These are phyloP conservation scores for Hysterangium stoloniferum DNA, from an alignment of 768 basidiomycete species.

Conservation along the genomic window DNA sequence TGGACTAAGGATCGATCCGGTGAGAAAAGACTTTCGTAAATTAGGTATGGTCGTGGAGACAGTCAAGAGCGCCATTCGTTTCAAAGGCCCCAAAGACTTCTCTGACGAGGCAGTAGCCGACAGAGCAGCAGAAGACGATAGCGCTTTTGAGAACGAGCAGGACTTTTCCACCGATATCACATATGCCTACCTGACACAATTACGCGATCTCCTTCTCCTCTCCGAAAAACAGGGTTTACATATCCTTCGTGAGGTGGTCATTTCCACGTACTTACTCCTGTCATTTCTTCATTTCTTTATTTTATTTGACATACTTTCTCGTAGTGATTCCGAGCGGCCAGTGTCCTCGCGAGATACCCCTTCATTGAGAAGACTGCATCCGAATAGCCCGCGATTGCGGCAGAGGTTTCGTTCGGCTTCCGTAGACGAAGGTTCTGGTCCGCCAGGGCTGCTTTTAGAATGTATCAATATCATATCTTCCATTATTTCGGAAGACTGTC, in stretches of 20 bases:
- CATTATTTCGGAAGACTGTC: constrained; percentile 63
- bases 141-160: constrained; percentile 22
- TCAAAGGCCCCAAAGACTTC: constrained; percentile 20
- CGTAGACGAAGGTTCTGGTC: constrained; percentile 27
- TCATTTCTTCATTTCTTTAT: neutral
- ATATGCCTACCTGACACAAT: constrained; percentile 52
- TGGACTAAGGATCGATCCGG: constrained; percentile 23
- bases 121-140: constrained; percentile 40
- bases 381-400: constrained; percentile 34
- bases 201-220: constrained; percentile 52
- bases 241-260: constrained; percentile 51
- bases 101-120: constrained; percentile 25
- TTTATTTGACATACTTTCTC: neutral
- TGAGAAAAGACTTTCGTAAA: constrained; percentile 24
- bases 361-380: constrained; percentile 26
- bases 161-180: constrained; percentile 59
- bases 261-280: neutral
- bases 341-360: constrained; percentile 16
- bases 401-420: constrained; percentile 49
- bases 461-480: constrained; percentile 58
- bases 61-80: constrained; percentile 29
- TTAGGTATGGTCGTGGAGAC: constrained; percentile 38
- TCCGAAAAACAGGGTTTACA: constrained; percentile 52
- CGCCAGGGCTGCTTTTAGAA: constrained; percentile 47
- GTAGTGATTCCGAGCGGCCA: constrained; percentile 1